phyloP scores from a whole-genome alignment of 192 early-diverging fungal species.

The Backusella tarrabulga region DNA sequence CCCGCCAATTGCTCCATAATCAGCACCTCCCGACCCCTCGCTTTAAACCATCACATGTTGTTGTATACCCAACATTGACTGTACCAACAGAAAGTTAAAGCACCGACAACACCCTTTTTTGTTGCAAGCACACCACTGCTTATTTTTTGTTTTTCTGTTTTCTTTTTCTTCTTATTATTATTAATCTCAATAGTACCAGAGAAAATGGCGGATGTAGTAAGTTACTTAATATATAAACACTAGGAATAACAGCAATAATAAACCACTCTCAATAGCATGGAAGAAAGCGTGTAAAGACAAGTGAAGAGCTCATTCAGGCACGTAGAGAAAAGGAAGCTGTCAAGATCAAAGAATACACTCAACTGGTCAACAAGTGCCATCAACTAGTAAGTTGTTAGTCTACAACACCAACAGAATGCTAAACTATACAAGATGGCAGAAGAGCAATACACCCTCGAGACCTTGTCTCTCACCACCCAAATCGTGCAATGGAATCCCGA shows the following conservation, averaged over 20 bases:
- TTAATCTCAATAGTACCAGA: background rate
- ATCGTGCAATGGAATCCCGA: slow-evolving; percentile 87
- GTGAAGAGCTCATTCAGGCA: slow-evolving; percentile 31
- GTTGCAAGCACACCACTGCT: too few relatives aligned
- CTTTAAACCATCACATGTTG: background rate
- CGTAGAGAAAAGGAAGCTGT: slow-evolving; percentile 38
- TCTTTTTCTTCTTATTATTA: too few relatives aligned
- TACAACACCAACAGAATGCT: too few relatives aligned
- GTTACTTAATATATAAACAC: background rate
- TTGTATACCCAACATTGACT: background rate
- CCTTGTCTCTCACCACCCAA: slow-evolving; percentile 64
- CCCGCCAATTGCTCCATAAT: background rate
- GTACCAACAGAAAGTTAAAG: too few relatives aligned
- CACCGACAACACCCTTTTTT: too few relatives aligned
- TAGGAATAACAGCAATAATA: too few relatives aligned
- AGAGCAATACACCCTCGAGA: slow-evolving; percentile 41
- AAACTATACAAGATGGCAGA: slow-evolving; percentile 19
- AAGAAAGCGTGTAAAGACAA: slow-evolving; percentile 34
- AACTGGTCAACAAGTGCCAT: slow-evolving; percentile 30
- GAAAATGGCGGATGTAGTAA: background rate
- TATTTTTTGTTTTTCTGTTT: too few relatives aligned
- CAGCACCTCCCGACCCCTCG: background rate
- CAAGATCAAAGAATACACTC: slow-evolving; percentile 45
- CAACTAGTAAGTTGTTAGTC: slow-evolving; percentile 20
- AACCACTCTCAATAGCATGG: slow-evolving; percentile 33